Base-by-base conservation (phyloP, 2,329 filamentous ascomycete genomes). In the Cladophialophora psammophila region DNA sequence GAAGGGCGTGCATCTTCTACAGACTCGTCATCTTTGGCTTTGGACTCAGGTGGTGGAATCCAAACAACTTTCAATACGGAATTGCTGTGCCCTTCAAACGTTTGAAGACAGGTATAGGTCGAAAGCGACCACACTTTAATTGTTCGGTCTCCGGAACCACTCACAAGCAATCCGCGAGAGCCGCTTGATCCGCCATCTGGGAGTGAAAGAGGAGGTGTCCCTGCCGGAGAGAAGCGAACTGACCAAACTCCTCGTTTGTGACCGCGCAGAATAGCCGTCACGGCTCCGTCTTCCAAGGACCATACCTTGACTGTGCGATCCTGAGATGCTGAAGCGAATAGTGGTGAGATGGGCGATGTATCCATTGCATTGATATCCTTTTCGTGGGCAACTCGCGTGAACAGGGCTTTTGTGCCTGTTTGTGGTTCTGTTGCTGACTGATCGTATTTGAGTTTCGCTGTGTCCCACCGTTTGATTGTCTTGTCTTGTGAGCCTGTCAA, bases 341-440 rank as follows among this genome's bases (percentile, higher is more conserved):
- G 80, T n/a, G 89, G 87, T 4, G 87, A 88, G 1, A 86, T 84
- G 26, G 88, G 86, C 70, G 93, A 92, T 10, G 95, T 85, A 71
- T 96, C 93, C 59, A 99, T 87, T 2, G 95, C 93, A 74, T 99
- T 99, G 80, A 99, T 99, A 72, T 99, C 95, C 77, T 99, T 99
- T 76, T 99, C 95, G 79, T 99, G 95, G 0, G 95, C 95, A 79
- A 97, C 96, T 64, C 95, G 88, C 0, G 95, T 98, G 78, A 92
- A 99, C 4, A 89, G 80, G 48, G 92, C 92, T 72, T 81, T 81
- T 2, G 76, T 76, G 35, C 63, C 66, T 9, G 74, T 70, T 59
- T 78, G 77, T n/a, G 77, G 75, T 50, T 70, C 68, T 20, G 69
- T 76, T 9, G 74, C 73, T 10, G 74, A 71, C 53, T 74, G 74